A percentile compares a stretch with the other conserved stretches of the same genome.
These are phyloP conservation scores for Lichtheimia ramosa DNA, from an alignment of 371 early-diverging fungal species.

Conservation along the genomic window DNA sequence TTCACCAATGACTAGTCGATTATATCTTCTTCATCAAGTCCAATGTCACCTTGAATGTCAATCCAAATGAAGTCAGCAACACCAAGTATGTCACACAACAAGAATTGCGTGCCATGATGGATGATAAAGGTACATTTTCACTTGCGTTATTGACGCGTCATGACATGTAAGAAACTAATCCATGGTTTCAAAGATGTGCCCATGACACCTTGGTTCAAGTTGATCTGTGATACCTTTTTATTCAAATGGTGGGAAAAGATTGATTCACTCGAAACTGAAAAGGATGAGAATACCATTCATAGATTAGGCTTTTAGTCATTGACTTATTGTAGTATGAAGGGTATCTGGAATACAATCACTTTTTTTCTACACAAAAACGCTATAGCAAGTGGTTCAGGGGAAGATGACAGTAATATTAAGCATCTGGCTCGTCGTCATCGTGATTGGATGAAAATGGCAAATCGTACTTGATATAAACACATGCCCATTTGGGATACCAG, in stretches of 20 bases:
- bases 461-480: too few species aligned
- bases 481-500: too few species aligned
- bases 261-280: conserved; percentile 64
- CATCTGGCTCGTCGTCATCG: too few species aligned
- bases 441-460: too few species aligned
- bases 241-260: conserved; percentile 94
- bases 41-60: conserved; percentile 64
- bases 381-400: neutral
- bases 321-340: too few species aligned
- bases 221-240: conserved; percentile 90
- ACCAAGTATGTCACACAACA: conserved; percentile 73
- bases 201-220: conserved; percentile 95
- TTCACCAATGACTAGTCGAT: conserved; percentile 60
- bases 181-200: conserved; percentile 36
- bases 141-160: neutral
- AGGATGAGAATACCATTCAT: conserved; percentile 78
- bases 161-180: too few species aligned
- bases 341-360: neutral
- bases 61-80: conserved; percentile 83
- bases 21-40: conserved; percentile 86
- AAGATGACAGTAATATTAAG: neutral
- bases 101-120: conserved; percentile 75
- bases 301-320: conserved; percentile 51
- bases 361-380: neutral
- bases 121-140: conserved; percentile 52